Evolutionary conservation across 805 yeast species (phyloP), one percentile per base, ranked within the genome.

Genomic region (Saturnispora kantuleensis): DNA sequence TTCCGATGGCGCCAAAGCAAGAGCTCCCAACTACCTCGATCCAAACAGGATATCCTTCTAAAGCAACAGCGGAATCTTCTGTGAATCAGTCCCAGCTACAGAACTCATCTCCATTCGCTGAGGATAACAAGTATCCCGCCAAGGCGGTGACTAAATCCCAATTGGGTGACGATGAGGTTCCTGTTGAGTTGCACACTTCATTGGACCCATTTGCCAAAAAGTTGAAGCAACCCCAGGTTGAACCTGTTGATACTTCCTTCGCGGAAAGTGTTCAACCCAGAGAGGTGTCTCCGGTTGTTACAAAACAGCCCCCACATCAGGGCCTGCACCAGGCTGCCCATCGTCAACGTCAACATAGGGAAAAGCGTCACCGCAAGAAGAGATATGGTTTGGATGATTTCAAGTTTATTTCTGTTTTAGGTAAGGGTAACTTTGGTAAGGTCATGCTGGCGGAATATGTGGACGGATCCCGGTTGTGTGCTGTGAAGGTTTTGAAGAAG

Each of bases 401-500:
- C 72, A 83, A 86, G 54, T 84, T 93, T 58, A 66, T 93, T 53
- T 95, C 97, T 9, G 98, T 93, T 9, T 73, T 93, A 47, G 99
- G 99, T 56, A 93, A 89, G 62, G 99, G 99, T 67, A 93, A 93
- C 63, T 93, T 93, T 62, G 99, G 99, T 65, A 93, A 93, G 60
- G 98, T 93, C 46, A 86, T 93, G 89, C 74, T 93, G 53, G 97
- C 97, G 1, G 96, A 90, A 65, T 84, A 96, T 12, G 81, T 90
- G 59, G 83, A 81, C 49, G 79, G 90, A 0, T 75, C 77, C 43
- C 76, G 78, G 45, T 65, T 93, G 45, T 93, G 96, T 67, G 99
- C 99, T 26, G 89, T 93, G 46, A 93, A 93, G 66, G 97, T 93
- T 21, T 74, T 93, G 64, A 93, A 93, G 73, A 93, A 93, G 64